Conservation (phyloP, 148 eudicot genomes). For the Cornus suecica region DNA sequence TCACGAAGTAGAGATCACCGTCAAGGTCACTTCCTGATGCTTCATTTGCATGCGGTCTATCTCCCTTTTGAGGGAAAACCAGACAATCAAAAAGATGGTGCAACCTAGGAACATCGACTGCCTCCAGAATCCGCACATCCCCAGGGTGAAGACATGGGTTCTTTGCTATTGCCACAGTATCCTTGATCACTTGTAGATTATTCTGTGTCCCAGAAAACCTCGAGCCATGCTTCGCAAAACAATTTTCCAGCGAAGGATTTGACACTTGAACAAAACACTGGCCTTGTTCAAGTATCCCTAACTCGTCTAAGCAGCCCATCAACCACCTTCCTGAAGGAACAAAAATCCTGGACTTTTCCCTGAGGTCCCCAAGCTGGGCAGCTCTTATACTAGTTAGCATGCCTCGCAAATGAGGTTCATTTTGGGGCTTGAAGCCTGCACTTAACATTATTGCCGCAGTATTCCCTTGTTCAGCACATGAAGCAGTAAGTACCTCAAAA, state of each 20-base stretch:
- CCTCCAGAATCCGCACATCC: slow-evolving; percentile 76
- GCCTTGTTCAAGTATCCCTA: slow-evolving; percentile 70
- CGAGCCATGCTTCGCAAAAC: slow-evolving; percentile 69
- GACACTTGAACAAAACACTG: slow-evolving; percentile 86
- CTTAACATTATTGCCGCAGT: slow-evolving; percentile 90
- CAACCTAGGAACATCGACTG: slow-evolving; percentile 67
- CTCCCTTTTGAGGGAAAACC: slow-evolving; percentile 87
- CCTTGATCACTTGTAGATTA: slow-evolving; percentile 50
- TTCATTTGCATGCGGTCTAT: slow-evolving; percentile 85
- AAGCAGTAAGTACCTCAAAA: slow-evolving; percentile 63
- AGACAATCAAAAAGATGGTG: slow-evolving; percentile 78
- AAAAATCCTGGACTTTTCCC: slow-evolving; percentile 80
- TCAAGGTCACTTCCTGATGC: slow-evolving; percentile 97
- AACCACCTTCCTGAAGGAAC: slow-evolving; percentile 80
- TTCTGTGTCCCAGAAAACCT: slow-evolving; percentile 45
- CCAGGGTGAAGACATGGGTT: slow-evolving; percentile 98
- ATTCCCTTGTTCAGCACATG: slow-evolving; percentile 73
- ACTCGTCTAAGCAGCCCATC: slow-evolving; percentile 91
- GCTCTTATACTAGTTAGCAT: slow-evolving; percentile 79
- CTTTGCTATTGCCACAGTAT: slow-evolving; percentile 67
- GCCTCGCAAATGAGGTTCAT: slow-evolving; percentile 76
- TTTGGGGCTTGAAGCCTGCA: slow-evolving; percentile 77
- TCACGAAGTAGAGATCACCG: slow-evolving; percentile 87
- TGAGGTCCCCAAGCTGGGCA: slow-evolving; percentile 68
- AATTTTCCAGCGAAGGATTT: slow-evolving; percentile 56